Base-by-base conservation (phyloP, 2,329 filamentous ascomycete species). In the Neonectria ditissima region DNA sequence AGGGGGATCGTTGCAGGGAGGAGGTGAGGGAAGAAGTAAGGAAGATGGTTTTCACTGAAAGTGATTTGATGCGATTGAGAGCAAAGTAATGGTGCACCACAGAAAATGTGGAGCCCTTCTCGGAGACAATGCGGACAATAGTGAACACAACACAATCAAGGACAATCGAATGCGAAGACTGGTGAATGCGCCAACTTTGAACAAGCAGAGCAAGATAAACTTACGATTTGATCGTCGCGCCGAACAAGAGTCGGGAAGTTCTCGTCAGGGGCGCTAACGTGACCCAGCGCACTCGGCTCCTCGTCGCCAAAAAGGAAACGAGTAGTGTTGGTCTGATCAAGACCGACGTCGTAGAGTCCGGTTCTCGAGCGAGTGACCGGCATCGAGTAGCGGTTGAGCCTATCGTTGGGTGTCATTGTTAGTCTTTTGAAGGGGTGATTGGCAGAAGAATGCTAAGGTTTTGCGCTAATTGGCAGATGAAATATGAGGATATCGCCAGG, bases 381-480 rank as follows among this genome's bases (percentile, higher is more conserved):
- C 92, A 97, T 94, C 5, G 95, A 97, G 79, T 97, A 97, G 68
- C 95, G 91, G 77, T 97, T 97, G 65, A 91, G 85, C 70, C 93
- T 97, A 72, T 71, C 66, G 65, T 73, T 63, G 39, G 43, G 56
- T 13, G 48, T 34, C 65, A 69, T 69, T 26, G 62, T 76, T 44
- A 76, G 74, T 47, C 34, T 48, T 26, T 54, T 39, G 39, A 13
- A 52, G 18, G 22, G 28, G 53, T 55, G 5, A 37, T 34, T 32
- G 16, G 13, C 20, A 54, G 45, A 43, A 26, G 13, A 39, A 47
- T 10, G 18, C 9, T 20, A 32, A 32, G 47, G 28, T 50, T 50
- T 13, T 50, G 28, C 44, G 22, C 26, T 20, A 50, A n/a, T 32
- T 50, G 28, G n/a, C 47, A 50, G 47, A 50, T 50, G 47, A 32